Base-by-base conservation (phyloP, 805 yeast genomes). In the Vanderwaltozyma verrucispora region DNA sequence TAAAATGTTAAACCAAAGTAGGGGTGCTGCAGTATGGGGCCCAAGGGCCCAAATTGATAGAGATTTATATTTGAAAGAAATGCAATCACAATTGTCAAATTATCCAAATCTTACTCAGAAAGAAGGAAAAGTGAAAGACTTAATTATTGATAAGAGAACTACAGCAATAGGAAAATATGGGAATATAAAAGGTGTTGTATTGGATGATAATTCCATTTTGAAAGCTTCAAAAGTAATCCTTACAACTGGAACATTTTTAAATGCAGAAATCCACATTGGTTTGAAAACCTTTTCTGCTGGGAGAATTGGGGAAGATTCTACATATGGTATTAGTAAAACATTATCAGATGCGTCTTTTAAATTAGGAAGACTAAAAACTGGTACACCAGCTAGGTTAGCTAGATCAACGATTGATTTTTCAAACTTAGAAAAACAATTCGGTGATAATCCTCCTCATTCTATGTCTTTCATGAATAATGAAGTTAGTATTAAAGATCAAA, bases 11-110 rank as follows among this genome's bases (percentile, higher is more conserved):
- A 92, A 92, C 56, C 69, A 79, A 32, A 80, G 94, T 2, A 74
- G 86, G 46, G 98, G 98, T 2, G 59, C 64, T n/a, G 98, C 98
- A 0, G 97, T 89, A 2, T 94, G 96, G 85, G 97, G 98, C 0
- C 96, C 96, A 7, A 64, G 99, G 42, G 96, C 96, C 1, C 98
- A 92, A 62, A 89, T 92, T 23, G 98, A 92, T 59, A 67, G 99
- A 45, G 65, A 74, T 32, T 68, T 89, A 2, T 92, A 92, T 56
- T 63, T 80, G 48, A 51, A 56, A 13, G 87, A 83, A 50, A 87
- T 92, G 96, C 95, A 84, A 53, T 50, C 60, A 3, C 77, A 68
- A 39, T 65, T 92, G 17, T 54, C 60, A 29, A 56, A 62, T 43
- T 79, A 79, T 54, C 65, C 87, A 42, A 59, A 64, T 8, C 71